Conservation (phyloP, 768 basidiomycete species). For the Termitomyces sp. region DNA sequence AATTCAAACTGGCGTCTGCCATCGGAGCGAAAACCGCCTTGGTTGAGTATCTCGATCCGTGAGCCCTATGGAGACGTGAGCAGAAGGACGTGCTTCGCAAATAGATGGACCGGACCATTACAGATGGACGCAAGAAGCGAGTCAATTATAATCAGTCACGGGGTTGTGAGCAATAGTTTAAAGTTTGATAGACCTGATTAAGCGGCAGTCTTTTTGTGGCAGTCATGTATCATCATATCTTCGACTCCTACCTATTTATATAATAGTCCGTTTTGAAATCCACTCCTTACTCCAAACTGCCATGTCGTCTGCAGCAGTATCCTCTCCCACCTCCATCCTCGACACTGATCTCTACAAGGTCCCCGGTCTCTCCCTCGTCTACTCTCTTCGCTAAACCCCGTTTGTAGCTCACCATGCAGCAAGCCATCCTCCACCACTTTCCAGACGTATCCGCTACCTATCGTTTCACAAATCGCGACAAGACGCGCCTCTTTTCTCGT, state of each 20-base stretch:
- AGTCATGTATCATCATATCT: background rate
- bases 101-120: slow-evolving; percentile 18
- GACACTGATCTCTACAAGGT: slow-evolving; percentile 97
- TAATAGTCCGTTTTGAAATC: background rate
- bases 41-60: slow-evolving; percentile 73
- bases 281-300: slow-evolving; percentile 11
- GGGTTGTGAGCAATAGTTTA: background rate
- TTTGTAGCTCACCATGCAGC: slow-evolving; percentile 88
- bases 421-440: slow-evolving; percentile 78
- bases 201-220: slow-evolving; percentile 9
- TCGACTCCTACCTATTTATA: background rate
- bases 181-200: slow-evolving; percentile 4
- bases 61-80: slow-evolving; percentile 30
- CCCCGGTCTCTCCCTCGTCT: background rate
- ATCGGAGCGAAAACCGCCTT: slow-evolving; percentile 87
- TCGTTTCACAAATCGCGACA: slow-evolving; percentile 76
- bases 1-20: slow-evolving; percentile 91
- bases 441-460: slow-evolving; percentile 68
- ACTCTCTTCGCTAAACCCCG: slow-evolving; percentile 1
- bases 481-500: slow-evolving; percentile 58
- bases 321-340: slow-evolving; percentile 54
- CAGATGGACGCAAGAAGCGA: slow-evolving; percentile 1
- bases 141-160: background rate
- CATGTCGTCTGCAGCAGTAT: slow-evolving; percentile 33
- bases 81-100: background rate